Conservation (phyloP, 192 early-diverging fungal species). For the Mortierella hygrophila region DNA sequence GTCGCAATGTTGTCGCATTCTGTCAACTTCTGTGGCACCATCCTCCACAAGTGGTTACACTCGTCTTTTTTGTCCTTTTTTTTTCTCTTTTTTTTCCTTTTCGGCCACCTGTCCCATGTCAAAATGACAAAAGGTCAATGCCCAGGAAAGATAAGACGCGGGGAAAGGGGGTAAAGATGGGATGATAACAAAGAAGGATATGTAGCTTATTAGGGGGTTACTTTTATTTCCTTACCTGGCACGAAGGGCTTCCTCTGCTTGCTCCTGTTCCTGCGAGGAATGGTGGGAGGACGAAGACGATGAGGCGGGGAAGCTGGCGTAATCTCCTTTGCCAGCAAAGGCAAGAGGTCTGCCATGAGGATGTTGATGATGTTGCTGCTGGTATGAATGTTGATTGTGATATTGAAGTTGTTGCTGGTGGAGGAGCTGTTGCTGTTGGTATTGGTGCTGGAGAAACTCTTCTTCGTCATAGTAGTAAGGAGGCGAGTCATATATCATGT, state of each 20-base stretch:
- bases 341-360: constrained; percentile 26
- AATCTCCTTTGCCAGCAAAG: constrained; percentile 42
- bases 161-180: background rate
- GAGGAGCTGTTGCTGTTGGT: constrained; percentile 9
- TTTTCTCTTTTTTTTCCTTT: constrained; percentile 12
- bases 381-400: constrained; percentile 8
- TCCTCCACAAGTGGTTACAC: constrained; percentile 2
- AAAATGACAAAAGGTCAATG: background rate
- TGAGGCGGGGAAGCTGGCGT: constrained; percentile 15
- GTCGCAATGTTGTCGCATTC: background rate
- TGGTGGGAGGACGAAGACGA: constrained; percentile 30
- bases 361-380: background rate
- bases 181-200: background rate
- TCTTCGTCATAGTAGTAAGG: constrained; percentile 51
- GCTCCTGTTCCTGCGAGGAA: constrained; percentile 54
- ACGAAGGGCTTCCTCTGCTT: constrained; percentile 51
- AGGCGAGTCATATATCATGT: constrained; percentile 53
- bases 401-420: constrained; percentile 19
- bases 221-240: constrained; percentile 29
- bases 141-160: constrained; percentile 1
- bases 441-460: constrained; percentile 17
- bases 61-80: background rate
- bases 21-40: background rate
- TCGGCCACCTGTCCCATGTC: background rate
- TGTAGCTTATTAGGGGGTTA: background rate